phyloP scores from a whole-genome alignment of 139 green algal species.

The Tetraselmis chui region DNA sequence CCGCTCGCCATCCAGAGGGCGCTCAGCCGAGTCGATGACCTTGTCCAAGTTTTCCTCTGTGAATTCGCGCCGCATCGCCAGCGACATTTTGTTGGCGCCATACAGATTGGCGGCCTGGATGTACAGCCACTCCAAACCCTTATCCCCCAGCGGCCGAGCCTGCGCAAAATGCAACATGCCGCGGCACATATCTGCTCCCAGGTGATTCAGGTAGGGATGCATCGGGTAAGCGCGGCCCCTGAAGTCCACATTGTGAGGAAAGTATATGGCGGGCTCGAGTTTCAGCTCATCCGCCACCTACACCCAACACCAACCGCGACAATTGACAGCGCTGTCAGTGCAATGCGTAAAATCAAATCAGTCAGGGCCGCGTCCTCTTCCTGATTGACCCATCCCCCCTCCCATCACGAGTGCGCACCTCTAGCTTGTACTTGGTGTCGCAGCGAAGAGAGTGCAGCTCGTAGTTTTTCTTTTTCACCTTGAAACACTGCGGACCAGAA shows the following conservation, averaged over 20 bases:
- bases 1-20: constrained; percentile 31
- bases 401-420: constrained; percentile 10
- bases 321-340: no score
- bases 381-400: no score
- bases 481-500: not conserved
- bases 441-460: constrained; percentile 57
- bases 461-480: constrained; percentile 36
- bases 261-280: constrained; percentile 65
- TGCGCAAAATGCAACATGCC: constrained; percentile 80
- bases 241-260: constrained; percentile 93
- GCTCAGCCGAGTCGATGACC: constrained; percentile 50
- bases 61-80: constrained; percentile 58
- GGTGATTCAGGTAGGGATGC: constrained; percentile 89
- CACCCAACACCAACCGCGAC: no score
- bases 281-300: constrained; percentile 43
- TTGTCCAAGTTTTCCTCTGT: constrained; percentile 44
- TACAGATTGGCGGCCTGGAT: constrained; percentile 75
- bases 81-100: constrained; percentile 75
- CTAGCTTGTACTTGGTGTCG: constrained; percentile 49
- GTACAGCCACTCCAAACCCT: constrained; percentile 76
- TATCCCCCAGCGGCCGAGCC: constrained; percentile 54
- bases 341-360: no score
- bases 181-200: constrained; percentile 79
- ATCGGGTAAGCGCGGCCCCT: constrained; percentile 92
- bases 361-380: no score